Percentiles rank a stretch among this genome's conserved stretches.
Evolutionary conservation across 768 basidiomycete genomes (phyloP).

Genomic region (Imleria badia): DNA sequence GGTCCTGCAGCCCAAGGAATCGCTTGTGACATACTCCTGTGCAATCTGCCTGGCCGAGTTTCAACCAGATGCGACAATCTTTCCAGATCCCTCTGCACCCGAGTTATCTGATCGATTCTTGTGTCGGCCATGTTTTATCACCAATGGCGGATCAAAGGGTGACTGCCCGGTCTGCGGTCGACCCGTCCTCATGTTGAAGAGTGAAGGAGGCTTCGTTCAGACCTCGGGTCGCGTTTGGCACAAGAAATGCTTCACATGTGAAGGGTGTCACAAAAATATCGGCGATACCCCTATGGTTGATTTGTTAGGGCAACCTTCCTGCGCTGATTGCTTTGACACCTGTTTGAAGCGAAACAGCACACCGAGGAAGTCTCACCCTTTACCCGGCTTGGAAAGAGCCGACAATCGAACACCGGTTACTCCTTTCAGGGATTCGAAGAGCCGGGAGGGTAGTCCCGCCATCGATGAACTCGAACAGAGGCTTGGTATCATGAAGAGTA

Average conservation of each 20-base stretch:
- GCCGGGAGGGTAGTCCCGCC: slow-evolving; percentile 56
- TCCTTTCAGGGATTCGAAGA: slow-evolving; percentile 40
- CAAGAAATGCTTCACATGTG: slow-evolving; percentile 76
- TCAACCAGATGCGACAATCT: slow-evolving; percentile 82
- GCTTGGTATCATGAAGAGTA: slow-evolving; percentile 53
- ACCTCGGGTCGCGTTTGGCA: slow-evolving; percentile 75
- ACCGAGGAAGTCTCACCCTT: slow-evolving; percentile 39
- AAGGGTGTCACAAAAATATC: slow-evolving; percentile 69
- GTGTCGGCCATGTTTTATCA: slow-evolving; percentile 70
- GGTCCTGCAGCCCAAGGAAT: slow-evolving; percentile 74
- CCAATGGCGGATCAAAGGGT: slow-evolving; percentile 76
- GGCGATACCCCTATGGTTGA: slow-evolving; percentile 79
- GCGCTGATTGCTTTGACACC: slow-evolving; percentile 76
- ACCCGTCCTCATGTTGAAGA: slow-evolving; percentile 71
- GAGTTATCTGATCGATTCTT: slow-evolving; percentile 52
- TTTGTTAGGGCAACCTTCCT: slow-evolving; percentile 77
- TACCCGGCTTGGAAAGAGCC: slow-evolving; percentile 23
- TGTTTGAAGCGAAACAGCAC: slow-evolving; percentile 60
- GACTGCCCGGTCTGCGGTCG: slow-evolving; percentile 64
- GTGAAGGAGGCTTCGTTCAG: slow-evolving; percentile 78
- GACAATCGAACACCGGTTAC: slow-evolving; percentile 46
- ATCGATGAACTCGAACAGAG: slow-evolving; percentile 65
- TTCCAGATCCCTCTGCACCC: slow-evolving; percentile 58
- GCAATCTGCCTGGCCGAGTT: slow-evolving; percentile 62
- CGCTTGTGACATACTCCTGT: slow-evolving; percentile 69